Conservation (phyloP, 495 filamentous ascomycete genomes). For the Cercophora sp. region DNA sequence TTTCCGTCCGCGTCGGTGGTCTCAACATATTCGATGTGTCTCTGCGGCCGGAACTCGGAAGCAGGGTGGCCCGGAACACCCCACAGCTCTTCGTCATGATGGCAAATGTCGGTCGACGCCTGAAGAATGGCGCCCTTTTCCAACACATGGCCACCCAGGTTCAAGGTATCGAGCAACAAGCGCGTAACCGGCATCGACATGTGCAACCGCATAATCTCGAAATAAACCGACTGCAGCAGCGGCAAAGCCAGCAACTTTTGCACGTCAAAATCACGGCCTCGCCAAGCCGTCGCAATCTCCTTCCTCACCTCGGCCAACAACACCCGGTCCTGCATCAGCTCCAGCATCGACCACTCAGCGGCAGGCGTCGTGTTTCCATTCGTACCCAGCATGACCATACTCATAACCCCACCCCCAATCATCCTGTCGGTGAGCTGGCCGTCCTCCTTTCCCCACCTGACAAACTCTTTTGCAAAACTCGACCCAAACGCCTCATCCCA, state of each 20-base stretch:
- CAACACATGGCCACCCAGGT: not conserved
- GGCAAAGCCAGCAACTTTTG: not conserved
- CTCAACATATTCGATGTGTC: not conserved
- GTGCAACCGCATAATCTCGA: not conserved
- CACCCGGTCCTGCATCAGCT: not conserved
- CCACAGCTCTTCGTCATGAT: slow-evolving; percentile 1
- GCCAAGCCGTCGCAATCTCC: not conserved
- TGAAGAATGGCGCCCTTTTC: not conserved
- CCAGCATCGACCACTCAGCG: not conserved
- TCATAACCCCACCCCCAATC: not conserved
- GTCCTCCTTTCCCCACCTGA: not conserved
- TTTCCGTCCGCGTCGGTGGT: not conserved
- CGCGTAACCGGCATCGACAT: not conserved
- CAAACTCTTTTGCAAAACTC: slow-evolving; percentile 9
- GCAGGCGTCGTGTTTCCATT: slow-evolving; percentile 3
- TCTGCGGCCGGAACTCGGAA: not conserved
- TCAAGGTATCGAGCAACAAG: not conserved
- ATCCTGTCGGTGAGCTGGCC: not conserved
- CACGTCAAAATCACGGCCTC: not conserved
- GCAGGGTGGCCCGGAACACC: slow-evolving; percentile 4
- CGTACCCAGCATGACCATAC: not conserved
- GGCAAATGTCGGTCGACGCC: not conserved
- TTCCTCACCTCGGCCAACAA: not conserved
- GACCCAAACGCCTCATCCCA: slow-evolving; percentile 28
- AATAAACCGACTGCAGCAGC: not conserved